Evolutionary conservation across 352 stramenopile species (phyloP), one percentile per base, ranked within the genome.

Genomic region (Pythium scleroteichum): DNA sequence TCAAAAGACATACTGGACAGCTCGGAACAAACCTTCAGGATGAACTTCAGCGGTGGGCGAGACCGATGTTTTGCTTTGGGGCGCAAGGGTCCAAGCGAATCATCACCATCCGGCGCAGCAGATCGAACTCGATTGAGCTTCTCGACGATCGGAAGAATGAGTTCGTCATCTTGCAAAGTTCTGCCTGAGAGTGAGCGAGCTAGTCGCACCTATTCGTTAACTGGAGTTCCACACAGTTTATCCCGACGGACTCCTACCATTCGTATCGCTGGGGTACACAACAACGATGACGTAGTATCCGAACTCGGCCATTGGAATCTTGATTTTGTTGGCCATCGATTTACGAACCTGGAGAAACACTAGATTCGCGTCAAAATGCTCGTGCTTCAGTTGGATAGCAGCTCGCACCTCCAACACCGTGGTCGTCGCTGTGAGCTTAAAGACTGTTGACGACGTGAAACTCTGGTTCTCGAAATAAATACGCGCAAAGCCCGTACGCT

Each of bases 401-500:
- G 5, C 29, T 35, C 62, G 23, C 46, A 93, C 84, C 40, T 94
- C 83, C 2, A 88, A 69, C 55, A 92, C 82, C 0, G 78, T 91
- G 35, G 78, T 94, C 8, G 54, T 84, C 29, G 71, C 64, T 8
- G 80, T 69, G 27, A 94, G 62, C 59, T 86, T 88, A 66, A 94
- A 90, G 24, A 94, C 81, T 2, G 82, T 92, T 8, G 82, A 92
- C 24, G 82, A 92, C 55, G 82, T 92, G 50, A 92, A 92, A 62
- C 57, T 88, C 44, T 86, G 75, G 66, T 85, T 91, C 46, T 94
- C 79, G 58, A 91, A 94, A 67, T 88, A 94, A 65, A 94, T 94
- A 40, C 85, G 73, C 27, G 81, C 85, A 62, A 90, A 94, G 16
- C 78, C 85, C 32, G 77, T 80, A 47, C 78, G 76, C 22, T 88